Base-by-base conservation (phyloP, 192 early-diverging fungal genomes). In the Jimgerdemannia lactiflua region DNA sequence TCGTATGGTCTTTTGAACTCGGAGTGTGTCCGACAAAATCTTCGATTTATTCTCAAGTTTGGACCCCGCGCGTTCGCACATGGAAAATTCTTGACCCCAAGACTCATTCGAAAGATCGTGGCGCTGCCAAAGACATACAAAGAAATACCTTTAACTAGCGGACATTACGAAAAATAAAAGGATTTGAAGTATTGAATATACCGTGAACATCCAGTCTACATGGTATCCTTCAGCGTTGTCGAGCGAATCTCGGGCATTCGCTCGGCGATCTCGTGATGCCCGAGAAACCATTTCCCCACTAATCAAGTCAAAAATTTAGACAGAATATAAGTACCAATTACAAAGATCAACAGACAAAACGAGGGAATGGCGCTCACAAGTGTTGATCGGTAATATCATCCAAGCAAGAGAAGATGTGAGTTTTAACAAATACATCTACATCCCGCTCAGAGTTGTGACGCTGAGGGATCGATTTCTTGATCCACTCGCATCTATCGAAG, bases 41-140 rank as follows among this genome's bases (percentile, higher is more conserved):
- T 70, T 75, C 41, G 49, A 3, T 69, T 69, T 64, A 41, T 70
- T 63, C 6, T 75, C 74, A 49, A 54, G 59, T 41, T 39, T 75
- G 19, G 74, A 75, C 10, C 54, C 71, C 1, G 71, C 43, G 19
- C 71, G 71, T 65, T 70, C 74, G 40, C 74, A 75, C 39, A 75
- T 54, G 39, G 74, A 75, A 63, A 75, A 70, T 67, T 75, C 68
- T 17, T 69, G 43, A 70, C 74, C 75, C 68, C 74, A 75, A 44
- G 11, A 20, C 8, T 71, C 75, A 20, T 40, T 71, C 29, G 8
- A 64, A 9, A 76, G 39, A 66, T 76, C 75, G 70, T 76, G 59
- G 40, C 29, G 69, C 74, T 75, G 63, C 63, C 40, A 70, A 70
- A 59, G 49, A 59, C 6, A 59, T 59, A 10, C 40, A 70, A 70